phyloP scores from a whole-genome alignment of 129 eudicot species.

The Solidago caesia region DNA sequence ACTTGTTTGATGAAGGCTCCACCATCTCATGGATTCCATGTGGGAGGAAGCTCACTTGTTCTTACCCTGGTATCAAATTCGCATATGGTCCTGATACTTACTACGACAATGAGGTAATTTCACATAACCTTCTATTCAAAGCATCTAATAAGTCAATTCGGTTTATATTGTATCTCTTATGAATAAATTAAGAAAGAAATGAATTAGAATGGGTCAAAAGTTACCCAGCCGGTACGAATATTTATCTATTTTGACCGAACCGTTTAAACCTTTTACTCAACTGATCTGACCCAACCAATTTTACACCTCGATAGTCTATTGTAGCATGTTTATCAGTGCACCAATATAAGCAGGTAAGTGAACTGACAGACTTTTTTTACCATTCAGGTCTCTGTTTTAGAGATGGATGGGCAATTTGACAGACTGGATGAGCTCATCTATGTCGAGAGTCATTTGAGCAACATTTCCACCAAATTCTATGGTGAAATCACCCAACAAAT shows the following conservation, averaged over 20 bases:
- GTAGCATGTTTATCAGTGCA: background rate
- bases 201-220: background rate
- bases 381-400: conserved; percentile 84
- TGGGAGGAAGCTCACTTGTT: conserved; percentile 93
- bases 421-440: conserved; percentile 92
- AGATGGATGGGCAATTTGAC: conserved; percentile 98
- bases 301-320: background rate
- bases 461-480: conserved; percentile 90
- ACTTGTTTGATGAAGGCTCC: conserved; percentile 97
- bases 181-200: background rate
- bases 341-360: background rate
- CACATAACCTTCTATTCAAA: conserved; percentile 1
- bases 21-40: conserved; percentile 94
- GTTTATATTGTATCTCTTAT: background rate
- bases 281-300: background rate
- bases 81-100: conserved; percentile 86
- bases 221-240: background rate
- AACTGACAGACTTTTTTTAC: background rate
- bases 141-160: background rate
- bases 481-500: conserved; percentile 96
- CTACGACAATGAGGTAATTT: conserved; percentile 70
- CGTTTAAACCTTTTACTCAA: background rate
- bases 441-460: conserved; percentile 95
- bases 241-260: background rate
- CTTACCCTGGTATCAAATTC: conserved; percentile 99